Evolutionary conservation across 1,284 basidiomycete species (phyloP), one percentile per base, ranked within the genome.

Genomic region (Inonotus obliquus): DNA sequence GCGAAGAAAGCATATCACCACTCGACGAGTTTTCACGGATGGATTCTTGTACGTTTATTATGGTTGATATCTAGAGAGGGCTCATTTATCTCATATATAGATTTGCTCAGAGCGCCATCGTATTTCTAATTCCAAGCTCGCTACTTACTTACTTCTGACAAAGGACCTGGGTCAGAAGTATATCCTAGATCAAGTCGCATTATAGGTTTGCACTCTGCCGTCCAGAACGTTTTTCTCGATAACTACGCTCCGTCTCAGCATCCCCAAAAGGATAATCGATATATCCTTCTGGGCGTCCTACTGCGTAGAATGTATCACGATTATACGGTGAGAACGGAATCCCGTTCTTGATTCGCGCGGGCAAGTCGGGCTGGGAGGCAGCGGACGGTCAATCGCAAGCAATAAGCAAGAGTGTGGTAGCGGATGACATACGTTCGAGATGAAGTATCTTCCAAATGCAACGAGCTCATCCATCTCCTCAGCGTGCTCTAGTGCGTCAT

Each of bases 381-480:
- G 9, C 32, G 32, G 9, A 32, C 32, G 32, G 32, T 32, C 32
- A 32, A 32, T n/a, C n/a, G n/a, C n/a, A n/a, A n/a, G n/a, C n/a
- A n/a, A n/a, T n/a, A n/a, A n/a, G n/a, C n/a, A n/a, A n/a, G n/a
- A n/a, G n/a, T n/a, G n/a, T n/a, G n/a, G n/a, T n/a, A n/a, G n/a
- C n/a, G n/a, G n/a, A n/a, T n/a, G n/a, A 67, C 75, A 65, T 65
- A 81, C 77, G 63, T 80, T 81, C 4, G 77, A 71, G 63, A 83
- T 80, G 65, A 79, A 86, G 58, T 68, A 69, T 29, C 81, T 70
- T 0, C 81, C 82, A 64, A 82, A 80, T 49, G 82, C 60, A 19
- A 55, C 70, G 11, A 62, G 39, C 63, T 78, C 67, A 6, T 67
- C 71, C 63, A 71, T 63, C 67, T 72, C 48, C 67, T 77, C 71